Base-by-base conservation (phyloP, 2,329 filamentous ascomycete species). In the Aspergillus alliaceus region DNA sequence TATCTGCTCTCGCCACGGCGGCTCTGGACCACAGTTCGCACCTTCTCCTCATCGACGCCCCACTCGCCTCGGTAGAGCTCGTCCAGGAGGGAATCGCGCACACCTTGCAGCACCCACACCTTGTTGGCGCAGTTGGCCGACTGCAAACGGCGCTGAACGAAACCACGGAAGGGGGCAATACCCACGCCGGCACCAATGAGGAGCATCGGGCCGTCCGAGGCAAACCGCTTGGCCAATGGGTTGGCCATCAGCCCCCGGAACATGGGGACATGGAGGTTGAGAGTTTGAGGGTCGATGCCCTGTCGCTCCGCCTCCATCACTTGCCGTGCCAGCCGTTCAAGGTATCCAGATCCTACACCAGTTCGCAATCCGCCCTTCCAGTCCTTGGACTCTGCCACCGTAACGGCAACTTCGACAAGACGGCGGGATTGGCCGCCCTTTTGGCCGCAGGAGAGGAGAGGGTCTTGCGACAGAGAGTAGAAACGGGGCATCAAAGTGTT, bases 241-340 rank as follows among this genome's bases (percentile, higher is more conserved):
- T 99, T 99, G 60, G 92, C 88, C 95, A 99, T 99, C 42, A 99
- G 82, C 0, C 95, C 95, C 69, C 96, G 92, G 84, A 99, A 99
- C 91, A 99, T 97, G 66, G 95, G 95, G 5, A 98, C 81, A 65
- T 90, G 87, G 15, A 98, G 71, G 64, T 91, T 84, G 2, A 85
- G 77, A 6, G 76, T 71, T 24, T 78, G 67, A 31, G 71, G 76
- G 57, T 81, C 77, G 32, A 79, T 71, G 47, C 88, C 89, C 2
- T 81, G 77, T 32, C 81, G 77, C 70, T 91, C 86, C 1, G 89
- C 86, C 14, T 84, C 82, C 65, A 93, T 83, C 70, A 90, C 90
- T 63, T 84, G 82, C 37, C 83, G 82, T 0, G 95, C 93, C 67
- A 96, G 84, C 31, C 91, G 87, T 76, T 98, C 93, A 68, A 99